Conservation (phyloP, 2,329 filamentous ascomycete genomes). For the Aphanocladium album region DNA sequence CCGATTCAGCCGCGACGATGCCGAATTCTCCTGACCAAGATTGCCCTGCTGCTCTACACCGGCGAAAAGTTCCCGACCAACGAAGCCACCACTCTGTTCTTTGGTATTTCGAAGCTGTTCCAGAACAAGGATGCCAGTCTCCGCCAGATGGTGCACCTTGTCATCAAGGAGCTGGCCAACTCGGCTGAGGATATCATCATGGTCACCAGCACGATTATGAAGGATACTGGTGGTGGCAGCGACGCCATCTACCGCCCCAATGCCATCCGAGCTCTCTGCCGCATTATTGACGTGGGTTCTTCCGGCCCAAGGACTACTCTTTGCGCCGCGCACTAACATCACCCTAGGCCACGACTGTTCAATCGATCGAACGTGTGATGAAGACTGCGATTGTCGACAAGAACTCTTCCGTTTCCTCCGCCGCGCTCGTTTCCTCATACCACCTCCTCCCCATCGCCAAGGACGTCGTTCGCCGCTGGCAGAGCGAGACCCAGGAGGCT, state of each 20-base stretch:
- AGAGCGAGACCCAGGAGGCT: slow-evolving; percentile 96
- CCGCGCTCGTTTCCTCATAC: slow-evolving; percentile 93
- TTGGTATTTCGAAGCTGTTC: slow-evolving; percentile 98
- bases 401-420: slow-evolving; percentile 93
- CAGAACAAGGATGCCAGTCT: slow-evolving; percentile 98
- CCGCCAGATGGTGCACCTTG: slow-evolving; percentile 97
- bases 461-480: slow-evolving; percentile 95
- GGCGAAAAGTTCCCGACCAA: slow-evolving; percentile 96
- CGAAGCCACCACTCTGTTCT: slow-evolving; percentile 97
- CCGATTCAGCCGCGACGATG: slow-evolving; percentile 96
- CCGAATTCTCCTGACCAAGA: slow-evolving; percentile 94
- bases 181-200: slow-evolving; percentile 99
- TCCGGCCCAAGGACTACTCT: background rate
- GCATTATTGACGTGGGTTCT: slow-evolving; percentile 82
- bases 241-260: slow-evolving; percentile 93
- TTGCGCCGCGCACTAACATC: slow-evolving; percentile 21
- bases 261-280: slow-evolving; percentile 89
- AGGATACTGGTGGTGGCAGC: slow-evolving; percentile 93
- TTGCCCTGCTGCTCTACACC: slow-evolving; percentile 91
- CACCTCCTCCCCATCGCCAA: slow-evolving; percentile 93
- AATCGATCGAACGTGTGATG: slow-evolving; percentile 96
- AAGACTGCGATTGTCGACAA: slow-evolving; percentile 99
- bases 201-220: slow-evolving; percentile 99
- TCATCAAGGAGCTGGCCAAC: slow-evolving; percentile 94
- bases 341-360: slow-evolving; percentile 78